phyloP scores from a whole-genome alignment of 495 filamentous ascomycete species.

The Schizothecium vesticola region DNA sequence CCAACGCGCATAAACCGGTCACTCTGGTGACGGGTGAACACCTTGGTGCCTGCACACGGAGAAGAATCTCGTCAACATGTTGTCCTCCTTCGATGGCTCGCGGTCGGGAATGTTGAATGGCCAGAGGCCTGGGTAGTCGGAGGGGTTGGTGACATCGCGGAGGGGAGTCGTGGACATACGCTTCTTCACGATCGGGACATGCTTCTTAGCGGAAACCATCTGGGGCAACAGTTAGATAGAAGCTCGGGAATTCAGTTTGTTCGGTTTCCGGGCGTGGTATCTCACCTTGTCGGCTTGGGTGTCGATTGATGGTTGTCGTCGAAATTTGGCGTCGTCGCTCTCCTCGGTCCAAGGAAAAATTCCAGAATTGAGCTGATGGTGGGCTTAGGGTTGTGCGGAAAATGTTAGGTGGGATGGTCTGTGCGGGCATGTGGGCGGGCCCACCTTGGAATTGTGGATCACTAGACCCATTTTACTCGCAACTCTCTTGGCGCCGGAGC shows the following conservation, averaged over 20 bases:
- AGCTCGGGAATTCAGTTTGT: background rate
- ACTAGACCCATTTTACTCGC: background rate
- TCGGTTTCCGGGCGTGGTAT: slow-evolving; percentile 6
- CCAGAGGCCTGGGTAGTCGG: slow-evolving; percentile 3
- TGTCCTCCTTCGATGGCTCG: slow-evolving; percentile 6
- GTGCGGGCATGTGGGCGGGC: slow-evolving; percentile 11
- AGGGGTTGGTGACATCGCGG: slow-evolving; percentile 11
- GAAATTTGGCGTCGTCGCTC: slow-evolving; percentile 33
- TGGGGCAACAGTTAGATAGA: slow-evolving; percentile 41
- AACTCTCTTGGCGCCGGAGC: background rate
- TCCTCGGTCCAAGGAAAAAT: slow-evolving; percentile 34
- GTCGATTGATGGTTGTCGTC: slow-evolving; percentile 34
- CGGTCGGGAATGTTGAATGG: background rate
- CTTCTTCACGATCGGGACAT: slow-evolving; percentile 99
- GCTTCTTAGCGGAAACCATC: slow-evolving; percentile 99
- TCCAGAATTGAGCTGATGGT: slow-evolving; percentile 30
- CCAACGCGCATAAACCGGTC: slow-evolving; percentile 89
- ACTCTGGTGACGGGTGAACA: slow-evolving; percentile 92
- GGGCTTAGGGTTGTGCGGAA: slow-evolving; percentile 34
- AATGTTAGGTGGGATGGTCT: slow-evolving; percentile 27
- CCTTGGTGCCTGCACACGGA: slow-evolving; percentile 63
- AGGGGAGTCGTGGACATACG: slow-evolving; percentile 55
- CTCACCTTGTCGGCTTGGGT: slow-evolving; percentile 46
- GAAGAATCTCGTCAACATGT: slow-evolving; percentile 20
- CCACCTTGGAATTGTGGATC: background rate